A percentile compares a stretch with the other conserved stretches of the same genome.
Evolutionary conservation across 225 moss, liverwort and hornwort genomes (phyloP).

Genomic region (Bryum argenteum): DNA sequence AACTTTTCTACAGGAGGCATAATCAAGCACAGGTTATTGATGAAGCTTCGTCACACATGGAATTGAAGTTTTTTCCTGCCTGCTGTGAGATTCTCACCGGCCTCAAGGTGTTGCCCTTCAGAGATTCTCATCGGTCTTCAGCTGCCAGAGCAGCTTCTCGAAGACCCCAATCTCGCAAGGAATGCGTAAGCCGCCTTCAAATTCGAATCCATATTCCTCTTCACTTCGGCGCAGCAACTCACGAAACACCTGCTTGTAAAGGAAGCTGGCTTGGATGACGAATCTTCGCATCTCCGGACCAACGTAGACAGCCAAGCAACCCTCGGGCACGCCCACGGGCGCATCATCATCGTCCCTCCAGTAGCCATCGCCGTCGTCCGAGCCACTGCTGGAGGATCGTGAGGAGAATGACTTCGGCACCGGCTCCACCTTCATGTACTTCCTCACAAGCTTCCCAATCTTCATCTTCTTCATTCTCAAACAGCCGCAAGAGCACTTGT

Average conservation of each 20-base stretch:
- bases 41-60: too few species aligned
- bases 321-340: constrained; percentile 49
- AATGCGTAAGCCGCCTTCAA: constrained; percentile 46
- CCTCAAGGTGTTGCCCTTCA: not conserved
- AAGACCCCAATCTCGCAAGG: constrained; percentile 48
- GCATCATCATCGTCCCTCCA: constrained; percentile 28
- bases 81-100: too few species aligned
- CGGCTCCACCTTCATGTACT: constrained; percentile 37
- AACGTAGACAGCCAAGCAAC: constrained; percentile 56
- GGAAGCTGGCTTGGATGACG: constrained; percentile 45
- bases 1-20: too few species aligned
- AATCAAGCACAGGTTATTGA: too few species aligned
- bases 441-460: constrained; percentile 38
- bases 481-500: constrained; percentile 24
- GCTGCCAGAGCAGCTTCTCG: constrained; percentile 46
- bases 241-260: constrained; percentile 41
- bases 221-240: constrained; percentile 43
- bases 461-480: constrained; percentile 3
- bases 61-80: too few species aligned
- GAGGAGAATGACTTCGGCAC: constrained; percentile 18
- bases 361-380: constrained; percentile 4
- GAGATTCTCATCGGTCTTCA: constrained; percentile 30
- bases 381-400: not conserved
- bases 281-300: constrained; percentile 49
- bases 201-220: constrained; percentile 58